A percentile compares a stretch with the other conserved stretches of the same genome.
These are phyloP conservation scores for Avena insularis DNA, from an alignment of 176 grass and related monocot species.

Conservation along the genomic window DNA sequence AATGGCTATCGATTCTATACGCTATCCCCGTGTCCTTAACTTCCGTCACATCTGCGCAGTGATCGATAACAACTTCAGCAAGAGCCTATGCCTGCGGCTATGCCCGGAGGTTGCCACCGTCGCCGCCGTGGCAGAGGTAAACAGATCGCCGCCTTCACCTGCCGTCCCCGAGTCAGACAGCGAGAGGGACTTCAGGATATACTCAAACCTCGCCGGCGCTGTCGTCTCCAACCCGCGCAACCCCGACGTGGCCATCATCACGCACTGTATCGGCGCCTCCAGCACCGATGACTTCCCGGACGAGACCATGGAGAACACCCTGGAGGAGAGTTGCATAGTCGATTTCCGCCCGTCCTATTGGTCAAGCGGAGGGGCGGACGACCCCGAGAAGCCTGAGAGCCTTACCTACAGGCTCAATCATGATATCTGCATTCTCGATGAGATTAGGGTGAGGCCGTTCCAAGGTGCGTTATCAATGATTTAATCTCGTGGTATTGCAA, in stretches of 20 bases:
- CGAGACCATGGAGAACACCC: slow-evolving; percentile 81
- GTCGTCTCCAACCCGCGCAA: slow-evolving; percentile 50
- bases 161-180: slow-evolving; percentile 51
- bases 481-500: background rate
- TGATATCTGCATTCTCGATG: slow-evolving; percentile 62
- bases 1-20: background rate
- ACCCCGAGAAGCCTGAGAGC: slow-evolving; percentile 65
- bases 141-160: slow-evolving; percentile 15
- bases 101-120: slow-evolving; percentile 73
- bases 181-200: slow-evolving; percentile 61
- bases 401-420: slow-evolving; percentile 70
- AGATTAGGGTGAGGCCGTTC: slow-evolving; percentile 73
- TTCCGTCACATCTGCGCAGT: slow-evolving; percentile 44
- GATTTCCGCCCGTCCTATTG: slow-evolving; percentile 68
- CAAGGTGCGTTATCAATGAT: slow-evolving; percentile 49
- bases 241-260: slow-evolving; percentile 49
- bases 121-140: slow-evolving; percentile 45
- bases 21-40: background rate
- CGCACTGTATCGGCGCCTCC: slow-evolving; percentile 66
- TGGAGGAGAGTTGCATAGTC: slow-evolving; percentile 33
- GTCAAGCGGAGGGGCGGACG: slow-evolving; percentile 74
- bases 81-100: slow-evolving; percentile 59
- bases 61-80: slow-evolving; percentile 60
- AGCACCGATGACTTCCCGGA: slow-evolving; percentile 82
- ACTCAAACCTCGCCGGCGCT: slow-evolving; percentile 59